These are phyloP conservation scores for Diutina ranongensis DNA, from an alignment of 1,139 yeast species.

Conservation along the genomic window DNA sequence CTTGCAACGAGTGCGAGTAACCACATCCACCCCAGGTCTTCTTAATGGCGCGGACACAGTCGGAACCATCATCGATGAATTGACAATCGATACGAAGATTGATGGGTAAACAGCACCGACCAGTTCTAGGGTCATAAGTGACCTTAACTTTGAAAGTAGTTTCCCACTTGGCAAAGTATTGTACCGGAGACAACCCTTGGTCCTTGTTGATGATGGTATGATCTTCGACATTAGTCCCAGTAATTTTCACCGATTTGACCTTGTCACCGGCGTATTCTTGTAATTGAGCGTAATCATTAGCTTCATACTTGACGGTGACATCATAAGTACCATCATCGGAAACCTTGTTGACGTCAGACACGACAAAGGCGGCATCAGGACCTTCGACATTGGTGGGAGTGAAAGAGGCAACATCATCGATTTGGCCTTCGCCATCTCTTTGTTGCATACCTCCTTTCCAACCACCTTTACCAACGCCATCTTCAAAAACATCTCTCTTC, in stretches of 20 bases:
- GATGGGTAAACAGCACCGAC: not conserved
- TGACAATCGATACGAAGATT: not conserved
- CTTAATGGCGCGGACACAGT: constrained; percentile 3
- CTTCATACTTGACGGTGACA: constrained; percentile 2
- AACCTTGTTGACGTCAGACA: not conserved
- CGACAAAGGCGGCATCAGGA: constrained; percentile 1
- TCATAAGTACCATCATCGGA: not conserved
- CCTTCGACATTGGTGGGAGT: not conserved
- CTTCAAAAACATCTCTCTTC: not conserved
- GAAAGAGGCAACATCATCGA: too few species aligned
- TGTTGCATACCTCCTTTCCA: not conserved
- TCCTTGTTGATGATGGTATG: not conserved
- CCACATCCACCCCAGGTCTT: constrained; percentile 4
- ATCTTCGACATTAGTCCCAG: not conserved
- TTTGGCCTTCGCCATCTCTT: not conserved
- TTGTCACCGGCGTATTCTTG: not conserved
- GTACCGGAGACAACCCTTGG: not conserved
- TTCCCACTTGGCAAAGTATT: constrained; percentile 1
- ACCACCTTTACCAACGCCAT: not conserved
- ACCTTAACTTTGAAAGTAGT: not conserved
- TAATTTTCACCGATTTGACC: not conserved
- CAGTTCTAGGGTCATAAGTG: not conserved
- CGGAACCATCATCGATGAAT: not conserved
- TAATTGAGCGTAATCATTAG: not conserved
- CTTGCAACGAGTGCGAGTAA: not conserved